phyloP scores from a whole-genome alignment of 345 rosid species.

The Populus simonii region DNA sequence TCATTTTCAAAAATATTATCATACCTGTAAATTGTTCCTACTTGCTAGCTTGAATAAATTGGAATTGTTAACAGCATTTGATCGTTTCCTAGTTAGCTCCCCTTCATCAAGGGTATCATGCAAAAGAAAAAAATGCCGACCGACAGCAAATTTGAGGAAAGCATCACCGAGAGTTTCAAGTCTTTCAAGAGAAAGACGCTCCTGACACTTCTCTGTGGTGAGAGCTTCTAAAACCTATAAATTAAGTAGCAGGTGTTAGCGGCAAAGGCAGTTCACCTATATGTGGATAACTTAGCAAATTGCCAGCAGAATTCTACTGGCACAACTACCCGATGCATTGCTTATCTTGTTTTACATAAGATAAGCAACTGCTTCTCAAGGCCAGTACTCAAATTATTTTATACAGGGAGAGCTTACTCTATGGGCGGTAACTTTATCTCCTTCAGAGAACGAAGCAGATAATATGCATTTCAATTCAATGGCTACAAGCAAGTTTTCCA shows the following conservation, averaged over 20 bases:
- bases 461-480: conserved; percentile 69
- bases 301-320: not conserved
- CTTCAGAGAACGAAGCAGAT: conserved; percentile 68
- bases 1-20: conserved; percentile 11
- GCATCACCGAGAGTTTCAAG: conserved; percentile 89
- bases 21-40: conserved; percentile 72
- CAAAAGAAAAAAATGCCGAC: conserved; percentile 70
- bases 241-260: conserved; percentile 25
- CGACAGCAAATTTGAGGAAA: conserved; percentile 83
- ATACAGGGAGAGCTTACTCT: conserved; percentile 46
- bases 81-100: conserved; percentile 71
- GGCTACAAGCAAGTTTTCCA: conserved; percentile 90
- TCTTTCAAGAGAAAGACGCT: conserved; percentile 91
- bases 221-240: conserved; percentile 82
- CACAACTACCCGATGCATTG: not conserved
- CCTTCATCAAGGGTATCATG: conserved; percentile 83
- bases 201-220: conserved; percentile 94
- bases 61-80: conserved; percentile 70
- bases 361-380: not conserved
- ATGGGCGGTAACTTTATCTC: conserved; percentile 60
- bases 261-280: not conserved
- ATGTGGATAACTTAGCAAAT: not conserved
- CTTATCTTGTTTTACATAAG: not conserved
- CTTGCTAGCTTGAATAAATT: conserved; percentile 67
- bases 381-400: conserved; percentile 11